Conservation (phyloP, 805 yeast genomes). For the Candida silvicultrix region DNA sequence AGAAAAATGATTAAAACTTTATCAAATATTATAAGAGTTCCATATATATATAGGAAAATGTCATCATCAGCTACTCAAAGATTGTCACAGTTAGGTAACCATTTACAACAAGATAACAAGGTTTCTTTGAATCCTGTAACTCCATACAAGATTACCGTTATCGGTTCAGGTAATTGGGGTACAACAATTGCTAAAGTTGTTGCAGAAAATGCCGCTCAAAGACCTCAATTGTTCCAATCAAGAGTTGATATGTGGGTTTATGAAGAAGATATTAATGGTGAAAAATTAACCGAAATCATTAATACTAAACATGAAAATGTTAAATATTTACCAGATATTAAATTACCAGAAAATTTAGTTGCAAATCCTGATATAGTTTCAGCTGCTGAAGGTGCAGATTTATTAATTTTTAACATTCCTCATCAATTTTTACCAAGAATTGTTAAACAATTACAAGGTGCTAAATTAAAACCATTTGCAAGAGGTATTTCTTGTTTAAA, state of each 20-base stretch:
- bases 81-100: conserved; percentile 10
- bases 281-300: conserved; percentile 76
- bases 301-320: conserved; percentile 91
- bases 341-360: conserved; percentile 75
- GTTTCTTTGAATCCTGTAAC: conserved; percentile 1
- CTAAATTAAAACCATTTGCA: conserved; percentile 59
- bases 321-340: conserved; percentile 85
- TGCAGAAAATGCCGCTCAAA: conserved; percentile 75
- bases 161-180: conserved; percentile 99
- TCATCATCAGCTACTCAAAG: conserved; percentile 16
- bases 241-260: conserved; percentile 96
- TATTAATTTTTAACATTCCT: conserved; percentile 90
- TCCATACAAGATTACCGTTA: conserved; percentile 59
- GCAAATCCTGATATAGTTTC: conserved; percentile 82
- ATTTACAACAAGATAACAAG: not conserved
- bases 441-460: conserved; percentile 62
- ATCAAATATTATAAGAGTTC: not conserved
- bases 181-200: conserved; percentile 94
- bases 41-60: not conserved
- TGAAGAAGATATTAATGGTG: conserved; percentile 76
- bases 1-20: too few species aligned
- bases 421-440: conserved; percentile 89
- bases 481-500: conserved; percentile 94
- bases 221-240: conserved; percentile 65
- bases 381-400: conserved; percentile 76